These are phyloP conservation scores for Crepidotus variabilis DNA, from an alignment of 768 basidiomycete genomes.

Conservation along the genomic window DNA sequence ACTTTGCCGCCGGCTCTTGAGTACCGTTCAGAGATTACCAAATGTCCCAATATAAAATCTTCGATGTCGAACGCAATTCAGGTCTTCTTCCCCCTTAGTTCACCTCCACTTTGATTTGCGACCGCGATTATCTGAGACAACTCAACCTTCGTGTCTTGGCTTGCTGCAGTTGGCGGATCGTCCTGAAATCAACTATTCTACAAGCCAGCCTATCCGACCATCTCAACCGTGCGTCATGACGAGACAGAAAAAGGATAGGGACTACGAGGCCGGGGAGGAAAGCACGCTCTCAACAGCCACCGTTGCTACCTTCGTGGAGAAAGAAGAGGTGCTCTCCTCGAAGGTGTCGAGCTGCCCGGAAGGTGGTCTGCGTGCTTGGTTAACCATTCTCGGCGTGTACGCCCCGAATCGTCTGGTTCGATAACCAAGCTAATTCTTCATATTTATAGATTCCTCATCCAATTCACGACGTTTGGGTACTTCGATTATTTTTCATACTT, in stretches of 20 bases:
- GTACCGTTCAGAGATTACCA: background rate
- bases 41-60: background rate
- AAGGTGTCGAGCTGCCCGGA: constrained; percentile 24
- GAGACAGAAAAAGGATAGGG: constrained; percentile 11
- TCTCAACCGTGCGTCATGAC: no score
- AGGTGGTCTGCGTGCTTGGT: constrained; percentile 40
- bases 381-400: constrained; percentile 40
- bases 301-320: background rate
- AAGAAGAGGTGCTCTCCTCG: background rate
- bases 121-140: background rate
- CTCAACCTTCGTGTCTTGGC: background rate
- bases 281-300: background rate
- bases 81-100: background rate
- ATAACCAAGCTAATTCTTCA: background rate
- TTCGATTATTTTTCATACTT: background rate
- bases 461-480: constrained; percentile 43
- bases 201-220: background rate
- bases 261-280: background rate
- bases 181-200: background rate
- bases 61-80: background rate
- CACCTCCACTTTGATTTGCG: background rate
- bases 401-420: constrained; percentile 7
- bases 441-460: constrained; percentile 30
- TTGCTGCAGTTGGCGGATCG: background rate
- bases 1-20: background rate